Base-by-base conservation (phyloP, 129 eudicot genomes). In the Escallonia rubra region DNA sequence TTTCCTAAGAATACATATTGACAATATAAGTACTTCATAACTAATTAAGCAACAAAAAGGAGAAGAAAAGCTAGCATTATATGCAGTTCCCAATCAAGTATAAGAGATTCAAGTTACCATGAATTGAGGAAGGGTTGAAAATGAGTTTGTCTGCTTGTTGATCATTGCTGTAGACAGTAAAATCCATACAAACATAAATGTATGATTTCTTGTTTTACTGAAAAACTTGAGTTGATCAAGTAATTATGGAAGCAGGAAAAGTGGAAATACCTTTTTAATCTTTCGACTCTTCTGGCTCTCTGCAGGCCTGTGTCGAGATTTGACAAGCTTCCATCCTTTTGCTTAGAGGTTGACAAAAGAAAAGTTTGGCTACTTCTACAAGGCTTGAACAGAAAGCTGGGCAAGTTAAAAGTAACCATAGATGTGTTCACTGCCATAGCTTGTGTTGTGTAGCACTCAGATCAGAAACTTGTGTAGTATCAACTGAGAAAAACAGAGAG, bases 1-100 rank as follows among this genome's bases (percentile, higher is more conserved):
- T 63, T 75, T 77, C 90, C 86, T 84, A 74, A 51, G 41, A 60
- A 48, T 54, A 40, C 34, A 23, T 23, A 23, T 23, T 23, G 34
- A 23, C 34, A 23, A 23, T 23, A 23, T 23, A 23, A 23, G 34
- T 23, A 23, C 34, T 23, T 23, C 34, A 23, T 23, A 23, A 23
- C 34, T 23, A 23, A 1, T 23, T 23, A 23, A 23, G 34, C 34
- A 23, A 23, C 34, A 23, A 23, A 1, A 23, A 23, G 34, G 34
- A 23, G 34, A 23, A 23, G 34, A 23, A 23, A 23, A 23, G 34
- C 34, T 23, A 23, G 34, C 34, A 23, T 23, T 23, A 23, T 23
- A 23, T 23, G 34, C 34, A 23, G 34, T 1, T 23, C 34, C 1
- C 34, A 23, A 23, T 23, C 34, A 23, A 23, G 34, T 23, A 23